Base-by-base conservation (phyloP, 805 yeast genomes). In the Jamesozyma hellenica region DNA sequence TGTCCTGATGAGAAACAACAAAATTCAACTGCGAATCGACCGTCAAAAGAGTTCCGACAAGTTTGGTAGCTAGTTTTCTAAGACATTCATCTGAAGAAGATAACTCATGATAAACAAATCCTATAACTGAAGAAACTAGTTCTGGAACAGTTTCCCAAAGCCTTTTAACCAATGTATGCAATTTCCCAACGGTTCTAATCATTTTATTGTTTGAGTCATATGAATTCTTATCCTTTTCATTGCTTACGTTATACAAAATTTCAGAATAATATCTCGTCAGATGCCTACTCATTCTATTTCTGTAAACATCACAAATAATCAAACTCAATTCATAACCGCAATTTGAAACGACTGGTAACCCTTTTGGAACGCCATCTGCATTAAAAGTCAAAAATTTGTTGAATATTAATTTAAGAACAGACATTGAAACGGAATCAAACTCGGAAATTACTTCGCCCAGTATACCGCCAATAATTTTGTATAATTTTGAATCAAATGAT, bases 141-240 rank as follows among this genome's bases (percentile, higher is more conserved):
- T 82, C 92, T 0, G 96, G 96, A 0, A 77, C 78, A 38, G 74
- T 69, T 48, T 68, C 74, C 95, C 96, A 88, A 2, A 87, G 63
- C 43, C 79, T 79, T 2, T 78, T 61, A 0, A 79, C 63, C 27
- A 85, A 61, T 11, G 59, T 67, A 52, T 86, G 94, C 3, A 83
- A 65, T 51, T 78, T 79, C 10, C 65, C 66, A 39, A 83, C 59
- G 16, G 73, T 74, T 32, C 65, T 69, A 14, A 34, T 32, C 21
- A 38, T 28, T 21, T 40, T 42, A 12, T 42, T 30, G 18, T 40
- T 41, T 2, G 46, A 42, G 26, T 46, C 49, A 34, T 45, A 51
- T 28, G 45, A 43, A 35, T 43, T 48, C n/a, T 55, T 19, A 12
- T 51, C 54, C 13, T 48, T 49, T 16, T 36, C 40, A 25, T 42